Evolutionary conservation across 176 grass and related monocot genomes (phyloP).

Genomic region (Musa troglodytarum): DNA sequence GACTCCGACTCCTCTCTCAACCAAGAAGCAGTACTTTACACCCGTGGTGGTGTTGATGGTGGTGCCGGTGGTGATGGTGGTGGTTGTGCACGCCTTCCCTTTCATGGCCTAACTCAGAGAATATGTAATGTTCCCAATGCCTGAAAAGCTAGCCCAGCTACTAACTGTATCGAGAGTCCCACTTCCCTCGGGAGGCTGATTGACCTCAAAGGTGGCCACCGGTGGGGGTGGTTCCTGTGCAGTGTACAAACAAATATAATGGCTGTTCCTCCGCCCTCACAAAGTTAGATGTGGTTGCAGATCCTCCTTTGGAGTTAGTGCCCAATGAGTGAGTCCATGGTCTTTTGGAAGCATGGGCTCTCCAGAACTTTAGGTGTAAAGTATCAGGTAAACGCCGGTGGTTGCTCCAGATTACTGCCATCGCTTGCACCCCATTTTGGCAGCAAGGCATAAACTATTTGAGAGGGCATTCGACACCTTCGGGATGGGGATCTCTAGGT

Average conservation of each 20-base stretch:
- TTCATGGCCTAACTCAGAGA: conserved; percentile 9
- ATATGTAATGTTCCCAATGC: neutral
- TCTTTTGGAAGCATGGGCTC: neutral
- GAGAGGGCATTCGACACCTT: neutral
- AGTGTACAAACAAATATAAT: neutral
- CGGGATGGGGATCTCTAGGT: neutral
- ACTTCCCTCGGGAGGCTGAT: neutral
- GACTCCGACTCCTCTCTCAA: conserved; percentile 8
- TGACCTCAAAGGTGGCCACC: neutral
- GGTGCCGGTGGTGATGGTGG: neutral
- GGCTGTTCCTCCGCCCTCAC: neutral
- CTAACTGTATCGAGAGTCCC: neutral
- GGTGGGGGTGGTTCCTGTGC: neutral
- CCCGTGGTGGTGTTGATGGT: neutral
- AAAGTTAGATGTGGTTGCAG: neutral
- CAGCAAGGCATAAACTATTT: neutral
- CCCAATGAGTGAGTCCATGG: conserved; percentile 2
- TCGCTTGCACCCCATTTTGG: neutral
- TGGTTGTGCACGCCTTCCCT: neutral
- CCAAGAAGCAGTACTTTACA: conserved; percentile 1
- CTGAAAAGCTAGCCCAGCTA: neutral
- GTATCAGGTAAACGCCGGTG: neutral
- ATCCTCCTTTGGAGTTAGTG: neutral
- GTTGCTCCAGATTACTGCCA: neutral
- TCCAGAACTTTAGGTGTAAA: neutral